These are phyloP conservation scores for Carallia pectinifolia DNA, from an alignment of 345 rosid species.

Conservation along the genomic window DNA sequence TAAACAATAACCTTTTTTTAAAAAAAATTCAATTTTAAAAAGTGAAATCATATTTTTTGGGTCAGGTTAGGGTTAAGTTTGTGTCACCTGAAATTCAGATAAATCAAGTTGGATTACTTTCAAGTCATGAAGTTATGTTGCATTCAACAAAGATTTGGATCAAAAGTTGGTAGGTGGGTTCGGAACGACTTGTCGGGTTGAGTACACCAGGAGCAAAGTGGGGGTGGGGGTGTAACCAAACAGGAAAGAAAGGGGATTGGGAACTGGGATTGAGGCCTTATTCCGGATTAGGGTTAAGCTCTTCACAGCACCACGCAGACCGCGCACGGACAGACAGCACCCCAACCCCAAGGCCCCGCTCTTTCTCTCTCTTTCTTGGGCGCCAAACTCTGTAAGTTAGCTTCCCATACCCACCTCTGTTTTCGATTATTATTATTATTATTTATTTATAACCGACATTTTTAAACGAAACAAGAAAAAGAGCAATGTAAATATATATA, in stretches of 20 bases:
- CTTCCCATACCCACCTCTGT: no score
- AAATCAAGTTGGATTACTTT: no score
- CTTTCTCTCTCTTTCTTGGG: conserved; percentile 20
- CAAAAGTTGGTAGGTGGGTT: not conserved
- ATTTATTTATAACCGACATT: no score
- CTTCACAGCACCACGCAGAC: conserved; percentile 16
- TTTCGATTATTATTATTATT: no score
- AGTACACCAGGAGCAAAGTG: not conserved
- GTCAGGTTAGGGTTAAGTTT: no score
- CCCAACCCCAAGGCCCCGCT: not conserved
- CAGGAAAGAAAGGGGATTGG: conserved; percentile 14
- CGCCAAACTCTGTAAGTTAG: conserved; percentile 41
- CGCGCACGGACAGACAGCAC: not conserved
- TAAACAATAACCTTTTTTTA: no score
- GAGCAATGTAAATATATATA: not conserved
- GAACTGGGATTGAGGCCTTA: conserved; percentile 16
- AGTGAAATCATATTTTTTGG: no score
- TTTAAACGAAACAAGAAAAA: not conserved
- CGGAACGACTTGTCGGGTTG: no score
- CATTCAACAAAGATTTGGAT: not conserved
- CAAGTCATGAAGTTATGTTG: no score
- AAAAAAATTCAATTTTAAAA: no score
- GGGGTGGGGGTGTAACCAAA: conserved; percentile 42
- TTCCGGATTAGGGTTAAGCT: conserved; percentile 54
- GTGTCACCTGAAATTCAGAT: no score